These are phyloP conservation scores for Homolaphlyctis polyrhiza DNA, from an alignment of 371 early-diverging fungal genomes.

Conservation along the genomic window DNA sequence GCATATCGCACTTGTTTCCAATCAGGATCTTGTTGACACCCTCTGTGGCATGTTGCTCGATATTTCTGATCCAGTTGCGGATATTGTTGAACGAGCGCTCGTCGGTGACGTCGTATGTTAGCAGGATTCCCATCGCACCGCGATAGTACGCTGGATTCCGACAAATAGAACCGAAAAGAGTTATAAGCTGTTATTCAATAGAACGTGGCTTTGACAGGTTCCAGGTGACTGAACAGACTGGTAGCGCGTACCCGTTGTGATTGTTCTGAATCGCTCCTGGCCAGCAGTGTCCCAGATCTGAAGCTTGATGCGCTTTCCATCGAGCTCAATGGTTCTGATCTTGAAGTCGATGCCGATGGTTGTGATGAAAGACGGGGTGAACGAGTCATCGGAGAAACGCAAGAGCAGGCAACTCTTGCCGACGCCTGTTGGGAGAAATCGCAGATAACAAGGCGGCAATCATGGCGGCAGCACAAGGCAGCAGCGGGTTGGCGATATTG, in stretches of 20 bases:
- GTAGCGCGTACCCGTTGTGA: conserved; percentile 67
- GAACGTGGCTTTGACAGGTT: too few relatives aligned
- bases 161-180: not conserved
- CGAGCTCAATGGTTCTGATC: conserved; percentile 98
- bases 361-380: conserved; percentile 95
- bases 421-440: conserved; percentile 58
- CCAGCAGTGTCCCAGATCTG: conserved; percentile 99
- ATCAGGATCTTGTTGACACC: conserved; percentile 95
- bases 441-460: not conserved
- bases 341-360: conserved; percentile 99
- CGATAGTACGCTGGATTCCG: conserved; percentile 89
- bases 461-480: not conserved
- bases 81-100: conserved; percentile 85
- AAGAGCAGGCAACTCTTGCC: conserved; percentile 98
- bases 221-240: conserved; percentile 4
- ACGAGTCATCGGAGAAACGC: conserved; percentile 98
- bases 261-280: conserved; percentile 99
- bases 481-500: too few relatives aligned
- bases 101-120: conserved; percentile 98
- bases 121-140: conserved; percentile 98
- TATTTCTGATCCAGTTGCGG: conserved; percentile 94
- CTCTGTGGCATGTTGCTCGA: conserved; percentile 94
- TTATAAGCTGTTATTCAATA: not conserved
- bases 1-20: conserved; percentile 99
- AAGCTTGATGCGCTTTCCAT: conserved; percentile 97